phyloP scores from a whole-genome alignment of 2,329 filamentous ascomycete species.

The Lasiodiplodia sp. region DNA sequence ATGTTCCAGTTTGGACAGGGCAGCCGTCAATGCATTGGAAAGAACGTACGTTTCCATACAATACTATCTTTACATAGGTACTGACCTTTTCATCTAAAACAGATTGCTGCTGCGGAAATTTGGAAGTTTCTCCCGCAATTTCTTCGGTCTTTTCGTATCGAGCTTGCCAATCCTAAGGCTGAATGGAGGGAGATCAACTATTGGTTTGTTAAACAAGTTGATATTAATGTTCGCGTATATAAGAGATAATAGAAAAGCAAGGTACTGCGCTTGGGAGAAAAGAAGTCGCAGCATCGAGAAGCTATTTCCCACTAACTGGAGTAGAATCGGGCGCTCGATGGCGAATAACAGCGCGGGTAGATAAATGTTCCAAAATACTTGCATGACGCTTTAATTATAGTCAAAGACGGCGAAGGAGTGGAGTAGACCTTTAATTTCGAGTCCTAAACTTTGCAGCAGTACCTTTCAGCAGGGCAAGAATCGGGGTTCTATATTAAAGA shows the following conservation, averaged over 20 bases:
- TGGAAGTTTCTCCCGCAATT: slow-evolving; percentile 37
- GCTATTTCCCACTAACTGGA: no score
- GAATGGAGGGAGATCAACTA: slow-evolving; percentile 36
- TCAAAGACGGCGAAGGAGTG: no score
- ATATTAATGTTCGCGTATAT: neutral
- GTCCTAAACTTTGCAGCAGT: no score
- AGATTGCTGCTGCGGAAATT: slow-evolving; percentile 35
- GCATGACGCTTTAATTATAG: no score
- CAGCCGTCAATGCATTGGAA: slow-evolving; percentile 36
- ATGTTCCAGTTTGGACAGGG: slow-evolving; percentile 35
- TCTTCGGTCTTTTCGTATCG: slow-evolving; percentile 33
- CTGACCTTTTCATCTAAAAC: neutral
- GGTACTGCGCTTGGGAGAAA: no score
- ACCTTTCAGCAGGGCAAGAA: no score
- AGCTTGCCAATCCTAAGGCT: slow-evolving; percentile 35
- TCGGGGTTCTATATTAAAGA: no score
- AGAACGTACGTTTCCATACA: slow-evolving; percentile 30
- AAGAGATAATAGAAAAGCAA: neutral
- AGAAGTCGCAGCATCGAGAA: no score
- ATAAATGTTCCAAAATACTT: no score
- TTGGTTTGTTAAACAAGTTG: slow-evolving; percentile 34
- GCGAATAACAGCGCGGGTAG: no score
- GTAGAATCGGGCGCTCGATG: no score
- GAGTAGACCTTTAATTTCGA: no score
- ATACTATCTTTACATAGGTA: neutral